Percentiles rank a stretch among this genome's conserved stretches.
These are phyloP conservation scores for Scytalidium lignicola DNA, from an alignment of 2,329 filamentous ascomycete genomes.

Conservation along the genomic window DNA sequence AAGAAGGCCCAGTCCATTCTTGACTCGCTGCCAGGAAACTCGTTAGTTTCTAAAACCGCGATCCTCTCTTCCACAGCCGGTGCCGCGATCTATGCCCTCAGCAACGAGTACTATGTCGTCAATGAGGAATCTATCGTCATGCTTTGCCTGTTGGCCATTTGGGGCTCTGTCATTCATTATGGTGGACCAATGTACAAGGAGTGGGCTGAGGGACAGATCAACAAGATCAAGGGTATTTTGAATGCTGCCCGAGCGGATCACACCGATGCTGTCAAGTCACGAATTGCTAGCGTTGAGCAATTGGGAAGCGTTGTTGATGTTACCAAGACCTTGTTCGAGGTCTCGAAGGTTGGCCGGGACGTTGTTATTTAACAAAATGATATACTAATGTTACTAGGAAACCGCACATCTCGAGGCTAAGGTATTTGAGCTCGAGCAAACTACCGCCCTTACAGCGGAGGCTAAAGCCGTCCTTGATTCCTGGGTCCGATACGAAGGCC, in stretches of 20 bases:
- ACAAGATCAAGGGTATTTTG: conserved; percentile 92
- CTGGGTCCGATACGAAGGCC: conserved; percentile 97
- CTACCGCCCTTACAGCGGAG: conserved; percentile 85
- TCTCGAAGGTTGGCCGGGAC: conserved; percentile 75
- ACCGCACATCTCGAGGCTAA: conserved; percentile 93
- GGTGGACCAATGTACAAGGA: conserved; percentile 86
- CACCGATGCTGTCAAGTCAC: conserved; percentile 88
- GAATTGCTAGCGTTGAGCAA: conserved; percentile 92
- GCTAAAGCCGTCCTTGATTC: conserved; percentile 95
- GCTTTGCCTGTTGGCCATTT: conserved; percentile 88
- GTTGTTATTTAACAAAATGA: background rate
- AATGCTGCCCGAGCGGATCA: conserved; percentile 93
- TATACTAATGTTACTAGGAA: conserved; percentile 44
- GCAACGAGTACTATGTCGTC: conserved; percentile 99
- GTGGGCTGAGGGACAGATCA: conserved; percentile 84
- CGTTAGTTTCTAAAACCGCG: conserved; percentile 89
- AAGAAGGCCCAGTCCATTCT: conserved; percentile 95
- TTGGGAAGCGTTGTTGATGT: conserved; percentile 91
- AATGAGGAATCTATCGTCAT: conserved; percentile 98
- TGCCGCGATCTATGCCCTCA: conserved; percentile 89
- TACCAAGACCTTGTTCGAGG: conserved; percentile 94
- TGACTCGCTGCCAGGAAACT: conserved; percentile 88
- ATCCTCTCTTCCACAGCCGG: conserved; percentile 91
- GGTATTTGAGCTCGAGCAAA: conserved; percentile 96
- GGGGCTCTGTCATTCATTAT: conserved; percentile 87